These are phyloP conservation scores for Bisporella sp. DNA, from an alignment of 2,329 filamentous ascomycete species.

Conservation along the genomic window DNA sequence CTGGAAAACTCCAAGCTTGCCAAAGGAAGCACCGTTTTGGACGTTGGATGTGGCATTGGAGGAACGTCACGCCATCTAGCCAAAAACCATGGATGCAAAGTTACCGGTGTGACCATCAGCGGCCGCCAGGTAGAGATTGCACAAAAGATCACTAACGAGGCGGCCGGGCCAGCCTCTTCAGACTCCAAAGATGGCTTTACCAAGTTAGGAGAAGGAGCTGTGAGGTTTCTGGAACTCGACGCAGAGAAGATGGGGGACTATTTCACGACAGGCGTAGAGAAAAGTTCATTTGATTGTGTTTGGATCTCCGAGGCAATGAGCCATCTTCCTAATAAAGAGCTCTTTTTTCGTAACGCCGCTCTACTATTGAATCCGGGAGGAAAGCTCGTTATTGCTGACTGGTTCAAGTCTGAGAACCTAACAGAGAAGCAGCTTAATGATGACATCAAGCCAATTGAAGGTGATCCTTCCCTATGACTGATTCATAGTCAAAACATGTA, in stretches of 20 bases:
- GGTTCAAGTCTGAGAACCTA: conserved; percentile 49
- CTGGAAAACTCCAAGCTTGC: conserved; percentile 39
- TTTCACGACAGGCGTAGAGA: conserved; percentile 32
- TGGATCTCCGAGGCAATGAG: conserved; percentile 58
- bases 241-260: conserved; percentile 52
- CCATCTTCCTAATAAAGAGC: conserved; percentile 50
- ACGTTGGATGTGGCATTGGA: conserved; percentile 55
- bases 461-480: conserved; percentile 20
- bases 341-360: conserved; percentile 49
- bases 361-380: conserved; percentile 41
- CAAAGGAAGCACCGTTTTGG: conserved; percentile 38
- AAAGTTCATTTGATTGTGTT: conserved; percentile 43
- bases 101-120: conserved; percentile 55
- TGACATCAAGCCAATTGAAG: conserved; percentile 54
- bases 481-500: neutral
- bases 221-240: conserved; percentile 51
- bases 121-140: conserved; percentile 53
- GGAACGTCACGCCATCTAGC: conserved; percentile 52
- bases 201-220: conserved; percentile 36
- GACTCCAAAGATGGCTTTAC: conserved; percentile 12
- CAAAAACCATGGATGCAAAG: conserved; percentile 40
- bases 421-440: conserved; percentile 36
- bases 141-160: conserved; percentile 37
- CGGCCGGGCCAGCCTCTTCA: conserved; percentile 6
- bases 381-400: conserved; percentile 51